These are phyloP conservation scores for Friedmanniomyces endolithicus DNA, from an alignment of 495 filamentous ascomycete species.

Conservation along the genomic window DNA sequence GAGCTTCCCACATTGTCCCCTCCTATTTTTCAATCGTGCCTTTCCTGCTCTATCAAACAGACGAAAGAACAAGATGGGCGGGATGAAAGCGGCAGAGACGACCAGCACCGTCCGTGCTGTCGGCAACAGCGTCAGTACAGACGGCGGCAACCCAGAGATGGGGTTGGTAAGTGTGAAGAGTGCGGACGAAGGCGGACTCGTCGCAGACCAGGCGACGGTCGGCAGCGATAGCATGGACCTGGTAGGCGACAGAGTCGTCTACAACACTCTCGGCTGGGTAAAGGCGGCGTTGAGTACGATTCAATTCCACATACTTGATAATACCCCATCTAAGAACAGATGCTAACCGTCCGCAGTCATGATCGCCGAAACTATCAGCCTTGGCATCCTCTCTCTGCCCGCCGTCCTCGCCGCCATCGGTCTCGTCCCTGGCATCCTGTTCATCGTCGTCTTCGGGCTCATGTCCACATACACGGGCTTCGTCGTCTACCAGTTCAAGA, in stretches of 20 bases:
- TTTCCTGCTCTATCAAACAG: neutral
- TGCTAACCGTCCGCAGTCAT: conserved; percentile 18
- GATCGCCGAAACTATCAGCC: conserved; percentile 31
- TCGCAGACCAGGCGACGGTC: neutral
- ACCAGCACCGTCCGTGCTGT: neutral
- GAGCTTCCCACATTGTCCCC: too few relatives aligned
- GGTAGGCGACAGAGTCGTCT: neutral
- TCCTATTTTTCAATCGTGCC: too few relatives aligned
- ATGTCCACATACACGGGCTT: conserved; percentile 66
- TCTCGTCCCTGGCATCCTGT: conserved; percentile 36
- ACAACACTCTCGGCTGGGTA: neutral
- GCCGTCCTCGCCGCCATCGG: conserved; percentile 23
- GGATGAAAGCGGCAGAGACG: neutral
- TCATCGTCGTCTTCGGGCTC: conserved; percentile 49
- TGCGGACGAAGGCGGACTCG: neutral
- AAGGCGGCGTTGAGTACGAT: neutral
- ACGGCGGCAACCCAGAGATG: neutral
- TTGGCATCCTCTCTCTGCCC: conserved; percentile 29
- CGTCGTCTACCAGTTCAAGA: conserved; percentile 66
- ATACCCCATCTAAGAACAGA: neutral
- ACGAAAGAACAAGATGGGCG: neutral
- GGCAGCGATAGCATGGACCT: neutral
- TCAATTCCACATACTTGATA: neutral
- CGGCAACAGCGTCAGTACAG: neutral
- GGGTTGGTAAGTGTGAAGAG: neutral